Conservation (phyloP, 192 early-diverging fungal genomes). For the Coemansia sp. region DNA sequence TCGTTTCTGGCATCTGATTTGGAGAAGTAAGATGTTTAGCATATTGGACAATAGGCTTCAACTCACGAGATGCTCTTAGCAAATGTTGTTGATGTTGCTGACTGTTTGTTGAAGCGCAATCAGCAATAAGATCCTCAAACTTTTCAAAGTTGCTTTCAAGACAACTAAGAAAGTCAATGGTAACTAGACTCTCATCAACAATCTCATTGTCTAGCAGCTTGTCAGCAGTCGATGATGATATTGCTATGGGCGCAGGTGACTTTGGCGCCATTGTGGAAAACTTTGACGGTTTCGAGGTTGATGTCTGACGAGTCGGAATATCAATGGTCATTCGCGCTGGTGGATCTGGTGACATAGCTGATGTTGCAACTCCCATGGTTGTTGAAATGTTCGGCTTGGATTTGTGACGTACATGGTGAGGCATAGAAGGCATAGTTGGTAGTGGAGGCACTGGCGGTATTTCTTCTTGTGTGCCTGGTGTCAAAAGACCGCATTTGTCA, state of each 20-base stretch:
- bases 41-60: slow-evolving; percentile 51
- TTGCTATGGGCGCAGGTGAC: slow-evolving; percentile 19
- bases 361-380: not conserved
- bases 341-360: slow-evolving; percentile 4
- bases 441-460: slow-evolving; percentile 24
- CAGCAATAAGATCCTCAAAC: slow-evolving; percentile 22
- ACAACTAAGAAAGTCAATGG: slow-evolving; percentile 48
- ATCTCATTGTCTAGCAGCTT: slow-evolving; percentile 44
- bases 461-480: slow-evolving; percentile 15
- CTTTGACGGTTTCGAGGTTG: slow-evolving; percentile 1
- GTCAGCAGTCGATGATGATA: slow-evolving; percentile 30
- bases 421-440: slow-evolving; percentile 11
- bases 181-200: slow-evolving; percentile 47
- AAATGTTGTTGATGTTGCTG: slow-evolving; percentile 8
- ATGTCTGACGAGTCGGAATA: slow-evolving; percentile 10
- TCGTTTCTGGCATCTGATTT: slow-evolving; percentile 17
- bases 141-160: slow-evolving; percentile 44
- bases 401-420: slow-evolving; percentile 9
- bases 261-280: not conserved
- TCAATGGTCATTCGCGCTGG: slow-evolving; percentile 42
- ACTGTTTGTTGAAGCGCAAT: not conserved
- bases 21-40: slow-evolving; percentile 42
- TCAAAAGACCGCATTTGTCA: slow-evolving; percentile 12
- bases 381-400: slow-evolving; percentile 9
- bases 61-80: slow-evolving; percentile 35